phyloP scores from a whole-genome alignment of 139 green algal genomes.

The Zygnema cylindricum region DNA sequence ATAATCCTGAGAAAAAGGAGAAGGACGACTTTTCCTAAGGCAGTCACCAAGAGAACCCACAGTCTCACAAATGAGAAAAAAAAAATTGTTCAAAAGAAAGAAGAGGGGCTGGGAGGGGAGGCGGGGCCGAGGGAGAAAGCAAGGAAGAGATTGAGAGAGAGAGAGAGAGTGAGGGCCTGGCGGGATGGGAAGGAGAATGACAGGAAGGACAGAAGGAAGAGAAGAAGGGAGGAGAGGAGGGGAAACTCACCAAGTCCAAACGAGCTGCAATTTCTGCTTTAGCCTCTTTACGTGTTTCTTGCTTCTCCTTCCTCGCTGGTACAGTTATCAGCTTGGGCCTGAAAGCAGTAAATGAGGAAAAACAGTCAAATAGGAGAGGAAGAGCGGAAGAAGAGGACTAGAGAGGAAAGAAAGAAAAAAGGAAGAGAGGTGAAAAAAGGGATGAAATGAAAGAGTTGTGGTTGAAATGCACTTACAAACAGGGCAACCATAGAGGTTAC shows the following conservation, averaged over 20 bases:
- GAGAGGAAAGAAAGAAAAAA: background rate
- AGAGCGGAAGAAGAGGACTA: background rate
- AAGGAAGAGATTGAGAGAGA: too few species aligned
- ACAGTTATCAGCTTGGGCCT: constrained; percentile 86
- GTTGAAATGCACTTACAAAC: too few species aligned
- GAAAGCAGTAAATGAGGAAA: constrained; percentile 9
- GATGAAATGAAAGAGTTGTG: too few species aligned
- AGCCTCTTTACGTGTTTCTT: constrained; percentile 80
- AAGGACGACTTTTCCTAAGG: too few species aligned
- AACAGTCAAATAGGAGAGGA: background rate
- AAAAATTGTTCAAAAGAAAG: constrained; percentile 4
- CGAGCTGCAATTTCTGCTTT: constrained; percentile 91
- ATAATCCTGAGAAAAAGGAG: too few species aligned
- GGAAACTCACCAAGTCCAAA: constrained; percentile 73
- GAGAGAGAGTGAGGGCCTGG: too few species aligned
- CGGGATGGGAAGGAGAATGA: constrained; percentile 2
- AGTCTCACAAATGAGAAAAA: background rate
- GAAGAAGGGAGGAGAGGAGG: too few species aligned
- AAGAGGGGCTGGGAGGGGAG: background rate
- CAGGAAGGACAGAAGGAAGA: too few species aligned
- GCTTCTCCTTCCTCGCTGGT: constrained; percentile 80
- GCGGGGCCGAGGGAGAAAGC: too few species aligned
- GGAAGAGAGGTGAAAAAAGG: too few species aligned
- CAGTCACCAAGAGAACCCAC: constrained; percentile 18
- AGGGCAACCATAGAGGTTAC: background rate